Base-by-base conservation (phyloP, 805 yeast genomes). In the Saccharomycopsis sp. region DNA sequence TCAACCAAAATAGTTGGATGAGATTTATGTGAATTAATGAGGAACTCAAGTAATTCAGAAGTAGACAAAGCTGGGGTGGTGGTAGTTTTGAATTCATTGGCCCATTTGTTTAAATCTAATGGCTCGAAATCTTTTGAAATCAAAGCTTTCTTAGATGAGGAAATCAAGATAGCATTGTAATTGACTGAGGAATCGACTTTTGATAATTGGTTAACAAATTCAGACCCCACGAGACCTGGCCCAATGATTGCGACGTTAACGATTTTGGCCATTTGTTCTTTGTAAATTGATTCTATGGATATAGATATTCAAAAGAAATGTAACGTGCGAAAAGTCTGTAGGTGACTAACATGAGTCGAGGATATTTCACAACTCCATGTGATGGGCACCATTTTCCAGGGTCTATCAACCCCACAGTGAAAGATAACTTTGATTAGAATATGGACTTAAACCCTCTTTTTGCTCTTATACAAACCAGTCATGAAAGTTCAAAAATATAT, bases 201-300 rank as follows among this genome's bases (percentile, higher is more conserved):
- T 43, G 74, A 70, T 59, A 90, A 75, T 68, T 90, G 98, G 64
- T 74, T 75, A 62, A 93, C 69, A 68, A 88, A 87, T 41, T 96
- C 85, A 21, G 93, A 74, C 49, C 98, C 98, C 51, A 93, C 97
- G 41, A 90, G 93, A 58, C 98, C 98, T 44, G 97, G 81, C 44
- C 88, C 89, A 49, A 83, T 75, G 55, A 83, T 71, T 28, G 88
- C 89, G 53, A 83, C 64, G 58, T 82, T 81, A 42, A 81, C 82
- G 48, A 74, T n/a, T 49, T 31, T 31, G 35, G 17, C 35, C 35
- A 31, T 31, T 31, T 31, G 14, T 27, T 27, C n/a, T n/a, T n/a
- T 27, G 31, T 27, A 11, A n/a, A n/a, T 11, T 27, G n/a, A n/a
- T 27, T 27, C 13, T 11, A 27, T 27, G 31, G 31, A n/a, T n/a